A percentile compares a stretch with the other conserved stretches of the same genome.
Evolutionary conservation across 371 early-diverging fungal species (phyloP).

Genomic region (Mucor racemosus): DNA sequence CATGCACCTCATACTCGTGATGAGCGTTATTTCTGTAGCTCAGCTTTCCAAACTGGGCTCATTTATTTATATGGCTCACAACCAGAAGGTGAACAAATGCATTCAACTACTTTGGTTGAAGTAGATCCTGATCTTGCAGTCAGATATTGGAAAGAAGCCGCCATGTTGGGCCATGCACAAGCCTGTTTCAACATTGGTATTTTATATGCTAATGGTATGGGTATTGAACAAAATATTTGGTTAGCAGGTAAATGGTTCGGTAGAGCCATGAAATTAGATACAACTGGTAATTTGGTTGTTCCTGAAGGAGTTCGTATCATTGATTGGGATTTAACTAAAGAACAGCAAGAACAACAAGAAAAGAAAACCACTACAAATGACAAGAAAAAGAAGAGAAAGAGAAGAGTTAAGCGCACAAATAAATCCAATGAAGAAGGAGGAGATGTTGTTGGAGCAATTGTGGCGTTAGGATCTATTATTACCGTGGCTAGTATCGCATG

Average conservation of each 20-base stretch:
- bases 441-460: conserved; percentile 27
- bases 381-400: conserved; percentile 25
- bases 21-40: conserved; percentile 52
- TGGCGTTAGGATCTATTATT: conserved; percentile 36
- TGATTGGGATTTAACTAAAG: conserved; percentile 49
- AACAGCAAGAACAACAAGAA: conserved; percentile 15
- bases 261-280: conserved; percentile 53
- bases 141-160: conserved; percentile 55
- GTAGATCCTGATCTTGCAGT: conserved; percentile 47
- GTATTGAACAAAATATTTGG: conserved; percentile 42
- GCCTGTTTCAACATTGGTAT: conserved; percentile 56
- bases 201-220: conserved; percentile 52
- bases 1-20: conserved; percentile 49
- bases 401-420: conserved; percentile 22
- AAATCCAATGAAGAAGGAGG: conserved; percentile 13
- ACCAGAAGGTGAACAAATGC: conserved; percentile 45
- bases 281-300: conserved; percentile 40
- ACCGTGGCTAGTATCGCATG: conserved; percentile 46
- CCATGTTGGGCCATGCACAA: conserved; percentile 53
- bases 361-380: not conserved
- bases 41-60: conserved; percentile 55
- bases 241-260: conserved; percentile 56
- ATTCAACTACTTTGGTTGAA: conserved; percentile 37
- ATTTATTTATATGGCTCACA: conserved; percentile 53
- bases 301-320: conserved; percentile 44